Conservation (phyloP, 345 rosid genomes). For the Ceriops zippeliana region DNA sequence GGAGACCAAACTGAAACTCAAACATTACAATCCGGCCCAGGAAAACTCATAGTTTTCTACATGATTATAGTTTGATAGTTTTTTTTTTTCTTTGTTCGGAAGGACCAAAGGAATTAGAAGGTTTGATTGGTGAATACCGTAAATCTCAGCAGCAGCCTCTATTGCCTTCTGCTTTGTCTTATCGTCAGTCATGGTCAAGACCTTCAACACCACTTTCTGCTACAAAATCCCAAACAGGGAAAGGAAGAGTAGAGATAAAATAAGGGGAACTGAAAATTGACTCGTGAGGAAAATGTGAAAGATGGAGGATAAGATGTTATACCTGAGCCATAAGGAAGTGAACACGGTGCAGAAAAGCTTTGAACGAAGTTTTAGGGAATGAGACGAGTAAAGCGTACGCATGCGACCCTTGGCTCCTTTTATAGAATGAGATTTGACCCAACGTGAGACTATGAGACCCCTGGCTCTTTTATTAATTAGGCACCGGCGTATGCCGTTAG, state of each 20-base stretch:
- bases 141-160: slow-evolving; percentile 84
- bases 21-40: too few species aligned
- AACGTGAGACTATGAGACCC: too few species aligned
- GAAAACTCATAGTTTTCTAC: too few species aligned
- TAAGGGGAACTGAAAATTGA: neutral
- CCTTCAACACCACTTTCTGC: slow-evolving; percentile 80
- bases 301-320: neutral
- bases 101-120: too few species aligned
- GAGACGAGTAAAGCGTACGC: neutral
- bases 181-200: slow-evolving; percentile 88
- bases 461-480: too few species aligned
- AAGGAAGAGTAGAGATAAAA: neutral
- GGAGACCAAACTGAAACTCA: too few species aligned
- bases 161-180: slow-evolving; percentile 88
- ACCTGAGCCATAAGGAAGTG: slow-evolving; percentile 62
- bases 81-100: too few species aligned
- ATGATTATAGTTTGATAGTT: too few species aligned
- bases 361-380: too few species aligned
- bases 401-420: neutral
- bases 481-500: too few species aligned
- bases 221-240: neutral
- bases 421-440: neutral
- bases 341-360: neutral
- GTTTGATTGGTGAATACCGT: slow-evolving; percentile 32
- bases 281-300: neutral